These are phyloP conservation scores for Chrysoporthe austroafricana DNA, from an alignment of 2,329 filamentous ascomycete species.

Conservation along the genomic window DNA sequence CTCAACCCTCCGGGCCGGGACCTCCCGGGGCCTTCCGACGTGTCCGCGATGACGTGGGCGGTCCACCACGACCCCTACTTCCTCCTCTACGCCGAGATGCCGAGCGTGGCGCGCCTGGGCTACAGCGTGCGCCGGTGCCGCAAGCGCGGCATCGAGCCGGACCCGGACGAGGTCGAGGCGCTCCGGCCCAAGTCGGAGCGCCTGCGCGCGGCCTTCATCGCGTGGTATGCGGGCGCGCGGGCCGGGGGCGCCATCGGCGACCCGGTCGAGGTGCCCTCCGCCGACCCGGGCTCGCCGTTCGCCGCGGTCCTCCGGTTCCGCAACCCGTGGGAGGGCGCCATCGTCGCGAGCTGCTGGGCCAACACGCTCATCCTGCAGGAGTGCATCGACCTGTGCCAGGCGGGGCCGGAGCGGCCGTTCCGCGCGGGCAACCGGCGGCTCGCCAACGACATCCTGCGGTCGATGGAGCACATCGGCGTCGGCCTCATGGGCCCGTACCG, in stretches of 20 bases:
- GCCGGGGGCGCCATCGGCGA: constrained; percentile 31
- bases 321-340: constrained; percentile 40
- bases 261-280: constrained; percentile 36
- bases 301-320: constrained; percentile 39
- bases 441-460: constrained; percentile 41
- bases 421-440: constrained; percentile 35
- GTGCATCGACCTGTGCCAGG: constrained; percentile 39
- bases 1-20: constrained; percentile 31
- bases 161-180: constrained; percentile 35
- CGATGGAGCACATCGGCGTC: constrained; percentile 42
- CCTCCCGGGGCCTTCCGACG: neutral
- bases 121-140: constrained; percentile 39
- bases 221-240: constrained; percentile 40
- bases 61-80: constrained; percentile 39
- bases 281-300: constrained; percentile 40
- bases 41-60: neutral
- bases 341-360: constrained; percentile 44
- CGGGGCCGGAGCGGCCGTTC: constrained; percentile 31
- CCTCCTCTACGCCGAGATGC: constrained; percentile 40
- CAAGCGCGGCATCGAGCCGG: constrained; percentile 36
- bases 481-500: constrained; percentile 46
- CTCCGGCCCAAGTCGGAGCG: constrained; percentile 36
- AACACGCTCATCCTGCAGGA: constrained; percentile 46
- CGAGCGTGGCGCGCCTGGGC: constrained; percentile 39
- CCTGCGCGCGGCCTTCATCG: constrained; percentile 37